Evolutionary conservation across 495 filamentous ascomycete genomes (phyloP), one percentile per base, ranked within the genome.

Genomic region (Lasiosphaeria hispida): DNA sequence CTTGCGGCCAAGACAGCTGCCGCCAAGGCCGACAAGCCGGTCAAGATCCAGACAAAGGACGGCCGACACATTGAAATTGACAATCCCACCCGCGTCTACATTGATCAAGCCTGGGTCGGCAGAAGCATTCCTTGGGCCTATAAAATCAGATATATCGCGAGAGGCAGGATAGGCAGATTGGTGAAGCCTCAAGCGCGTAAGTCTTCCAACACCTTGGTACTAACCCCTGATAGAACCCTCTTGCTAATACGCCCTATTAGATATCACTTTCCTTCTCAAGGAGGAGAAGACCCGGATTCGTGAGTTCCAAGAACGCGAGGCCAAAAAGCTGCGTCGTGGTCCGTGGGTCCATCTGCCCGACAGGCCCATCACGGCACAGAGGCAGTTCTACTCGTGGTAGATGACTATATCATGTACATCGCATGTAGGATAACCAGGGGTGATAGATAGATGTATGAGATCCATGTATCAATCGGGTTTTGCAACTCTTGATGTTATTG

Each of bases 41-140:
- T 74, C 14, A 70, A 75, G 56, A 80, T 82, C 60, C 59, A 72
- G 60, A 76, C 74, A 45, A 85, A 85, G 69, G 78, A 85, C 53
- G 81, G 80, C 49, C 80, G 83, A 69, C 81, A 78, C 68, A 71
- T 89, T 61, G 77, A 76, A 42, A 80, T 96, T 36, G 65, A 64
- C 44, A 87, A 96, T 68, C 83, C 84, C 13, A 86, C 86, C 34
- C 76, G 76, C 42, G 87, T 97, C 57, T 98, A 96, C 72, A 80
- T 98, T 58, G 84, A 86, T 54, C 82, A 97, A 75, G 90, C 92
- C 7, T 98, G 92, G 92, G 91, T 96, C 18, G 88, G 87, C 57
- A 86, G 86, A 58, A 89, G 92, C 2, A 70, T 76, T 0, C 54
- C 17, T 23, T 86, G 85, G 65, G 80, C 75, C 1, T 58, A 41